Conservation (phyloP, 305 asterid species). For the Solanum aculeatissimum region DNA sequence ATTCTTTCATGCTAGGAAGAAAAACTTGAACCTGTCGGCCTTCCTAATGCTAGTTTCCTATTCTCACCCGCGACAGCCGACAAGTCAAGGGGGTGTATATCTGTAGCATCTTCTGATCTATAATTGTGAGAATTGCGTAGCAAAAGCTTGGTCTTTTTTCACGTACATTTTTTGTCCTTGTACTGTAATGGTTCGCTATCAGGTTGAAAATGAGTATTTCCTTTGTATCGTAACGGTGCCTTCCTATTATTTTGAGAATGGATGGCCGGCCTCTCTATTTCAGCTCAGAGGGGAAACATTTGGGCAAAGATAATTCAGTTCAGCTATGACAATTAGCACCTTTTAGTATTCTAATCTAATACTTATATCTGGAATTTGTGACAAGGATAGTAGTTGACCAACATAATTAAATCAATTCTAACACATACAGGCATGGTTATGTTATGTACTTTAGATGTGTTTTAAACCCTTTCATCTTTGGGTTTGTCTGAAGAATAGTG, state of each 20-base stretch:
- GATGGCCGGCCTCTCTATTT: conserved; percentile 13
- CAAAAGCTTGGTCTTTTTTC: neutral
- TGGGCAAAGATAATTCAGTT: neutral
- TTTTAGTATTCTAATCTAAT: neutral
- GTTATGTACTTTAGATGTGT: neutral
- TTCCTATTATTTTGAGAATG: conserved; percentile 19
- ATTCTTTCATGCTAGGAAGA: conserved; percentile 28
- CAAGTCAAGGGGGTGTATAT: conserved; percentile 3
- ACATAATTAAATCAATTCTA: neutral
- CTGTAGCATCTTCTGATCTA: conserved; percentile 1
- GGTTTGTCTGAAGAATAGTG: neutral
- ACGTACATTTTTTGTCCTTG: neutral
- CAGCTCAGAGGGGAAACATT: neutral
- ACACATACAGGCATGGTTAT: neutral
- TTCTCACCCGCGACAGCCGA: neutral
- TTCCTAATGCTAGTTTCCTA: neutral
- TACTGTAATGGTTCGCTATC: neutral
- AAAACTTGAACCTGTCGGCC: neutral
- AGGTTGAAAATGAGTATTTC: neutral
- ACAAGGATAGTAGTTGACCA: neutral
- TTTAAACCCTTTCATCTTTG: neutral
- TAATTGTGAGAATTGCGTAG: conserved; percentile 11
- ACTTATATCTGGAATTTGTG: neutral
- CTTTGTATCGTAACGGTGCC: conserved; percentile 7
- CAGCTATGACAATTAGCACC: neutral